Evolutionary conservation across 108 stramenopile genomes (phyloP), one percentile per base, ranked within the genome.

Genomic region (Skeletonema grethae): DNA sequence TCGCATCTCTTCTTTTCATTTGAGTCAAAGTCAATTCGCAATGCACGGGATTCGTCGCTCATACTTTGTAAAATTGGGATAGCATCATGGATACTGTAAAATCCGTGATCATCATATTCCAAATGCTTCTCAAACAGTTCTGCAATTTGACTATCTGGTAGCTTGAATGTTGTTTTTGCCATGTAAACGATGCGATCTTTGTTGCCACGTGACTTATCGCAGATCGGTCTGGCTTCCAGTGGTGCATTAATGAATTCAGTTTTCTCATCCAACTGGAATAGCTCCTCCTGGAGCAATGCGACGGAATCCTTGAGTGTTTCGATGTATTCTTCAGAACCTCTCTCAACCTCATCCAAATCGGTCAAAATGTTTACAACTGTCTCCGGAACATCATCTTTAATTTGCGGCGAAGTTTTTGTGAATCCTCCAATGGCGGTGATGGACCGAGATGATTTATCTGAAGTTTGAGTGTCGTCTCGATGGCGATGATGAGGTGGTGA

Each of bases 11-110:
- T 34, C 32, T 34, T 34, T 1, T 57, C 56, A 24, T 57, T 57
- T 28, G 56, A 9, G 25, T 57, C 68, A 15, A 31, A 15, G 36
- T 43, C 50, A 16, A 16, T 15, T 5, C 60, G 28, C 10, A 18
- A 53, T 0, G 20, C 32, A 31, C 20, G 9, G 1, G 5, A 24
- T 12, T 68, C 8, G 6, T 39, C 43, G 5, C 38, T 38, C 35
- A 20, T 18, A 36, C 34, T 15, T 24, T 62, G 36, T 18, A 68
- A 68, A 16, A 31, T 62, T 30, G 25, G 45, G 7, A 76, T 36
- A 16, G 76, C 76, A 36, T 69, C 68, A 58, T 76, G 36, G 13
- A 76, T 69, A 43, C 76, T 76, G 48, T 60, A 76, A 43, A 18
- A 64, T 34, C 68, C 76, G 61, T 66, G 16, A 22, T 61, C 24